These are phyloP conservation scores for Ophiostoma sp. DNA, from an alignment of 2,329 filamentous ascomycete genomes.

Conservation along the genomic window DNA sequence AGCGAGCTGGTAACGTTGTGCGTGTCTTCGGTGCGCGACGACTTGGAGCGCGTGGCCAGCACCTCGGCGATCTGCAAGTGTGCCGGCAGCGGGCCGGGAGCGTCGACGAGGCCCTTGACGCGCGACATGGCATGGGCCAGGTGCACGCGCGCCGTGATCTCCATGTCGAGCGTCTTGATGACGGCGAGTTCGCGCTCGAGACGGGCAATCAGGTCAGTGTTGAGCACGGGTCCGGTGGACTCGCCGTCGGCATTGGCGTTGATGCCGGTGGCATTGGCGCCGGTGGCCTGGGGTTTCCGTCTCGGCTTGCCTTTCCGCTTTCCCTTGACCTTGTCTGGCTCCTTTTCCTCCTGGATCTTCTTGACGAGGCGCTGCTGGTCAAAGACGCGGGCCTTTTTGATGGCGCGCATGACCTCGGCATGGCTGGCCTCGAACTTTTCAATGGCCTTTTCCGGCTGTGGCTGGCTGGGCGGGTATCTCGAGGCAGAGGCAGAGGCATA, in stretches of 20 bases:
- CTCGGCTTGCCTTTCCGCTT: not conserved
- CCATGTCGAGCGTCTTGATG: conserved; percentile 55
- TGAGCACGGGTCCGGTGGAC: conserved; percentile 23
- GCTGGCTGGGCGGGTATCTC: conserved; percentile 2
- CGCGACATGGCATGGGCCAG: conserved; percentile 51
- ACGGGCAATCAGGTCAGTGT: conserved; percentile 48
- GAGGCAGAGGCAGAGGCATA: conserved; percentile 38
- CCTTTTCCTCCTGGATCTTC: conserved; percentile 45
- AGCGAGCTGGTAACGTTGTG: conserved; percentile 58
- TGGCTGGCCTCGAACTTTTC: conserved; percentile 23
- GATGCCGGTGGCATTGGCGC: not conserved
- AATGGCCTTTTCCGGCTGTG: conserved; percentile 25
- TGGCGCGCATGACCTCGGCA: conserved; percentile 56
- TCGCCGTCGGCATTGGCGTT: conserved; percentile 24
- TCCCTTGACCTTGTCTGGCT: conserved; percentile 18
- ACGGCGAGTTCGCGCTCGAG: conserved; percentile 57
- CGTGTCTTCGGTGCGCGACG: conserved; percentile 49
- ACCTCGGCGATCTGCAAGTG: conserved; percentile 36
- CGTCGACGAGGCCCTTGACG: conserved; percentile 49
- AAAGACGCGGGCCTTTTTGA: conserved; percentile 69
- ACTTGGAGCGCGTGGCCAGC: conserved; percentile 43
- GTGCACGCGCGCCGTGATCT: conserved; percentile 53
- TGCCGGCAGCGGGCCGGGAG: conserved; percentile 40
- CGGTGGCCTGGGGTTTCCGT: not conserved
- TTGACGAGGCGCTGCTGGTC: conserved; percentile 72